A percentile compares a stretch with the other conserved stretches of the same genome.
These are phyloP conservation scores for Cryptococcus sp. DNA, from an alignment of 1,284 basidiomycete species.

Conservation along the genomic window DNA sequence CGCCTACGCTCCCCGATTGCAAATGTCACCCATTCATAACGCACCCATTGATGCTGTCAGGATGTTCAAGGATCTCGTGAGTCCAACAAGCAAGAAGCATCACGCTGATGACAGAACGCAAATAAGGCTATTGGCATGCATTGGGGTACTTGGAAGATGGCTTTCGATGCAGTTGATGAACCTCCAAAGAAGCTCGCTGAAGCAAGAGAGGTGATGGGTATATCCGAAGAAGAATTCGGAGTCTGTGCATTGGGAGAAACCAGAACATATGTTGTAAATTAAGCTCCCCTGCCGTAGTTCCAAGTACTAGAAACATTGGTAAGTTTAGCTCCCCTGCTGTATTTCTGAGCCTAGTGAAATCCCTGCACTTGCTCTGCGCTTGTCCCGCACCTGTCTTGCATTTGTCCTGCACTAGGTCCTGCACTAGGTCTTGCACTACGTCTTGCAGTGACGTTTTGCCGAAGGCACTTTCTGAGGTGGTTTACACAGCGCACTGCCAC, in stretches of 20 bases:
- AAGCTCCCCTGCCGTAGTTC: too few species aligned
- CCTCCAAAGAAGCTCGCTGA: slow-evolving; percentile 56
- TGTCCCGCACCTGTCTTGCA: too few species aligned
- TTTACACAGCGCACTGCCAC: too few species aligned
- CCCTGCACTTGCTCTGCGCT: too few species aligned
- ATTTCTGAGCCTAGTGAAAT: too few species aligned
- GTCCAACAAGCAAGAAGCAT: slow-evolving; percentile 5
- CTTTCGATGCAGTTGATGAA: slow-evolving; percentile 56
- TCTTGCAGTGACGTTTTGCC: too few species aligned
- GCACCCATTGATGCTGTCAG: slow-evolving; percentile 61
- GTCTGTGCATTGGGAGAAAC: slow-evolving; percentile 59
- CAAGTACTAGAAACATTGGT: too few species aligned
- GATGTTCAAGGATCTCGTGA: slow-evolving; percentile 59
- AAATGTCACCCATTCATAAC: slow-evolving; percentile 60
- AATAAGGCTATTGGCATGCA: slow-evolving; percentile 64
- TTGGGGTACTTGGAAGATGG: slow-evolving; percentile 56
- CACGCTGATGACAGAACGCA: slow-evolving; percentile 24
- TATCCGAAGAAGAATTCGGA: slow-evolving; percentile 55
- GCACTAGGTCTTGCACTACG: too few species aligned
- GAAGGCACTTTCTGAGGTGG: too few species aligned
- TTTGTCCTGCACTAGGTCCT: too few species aligned
- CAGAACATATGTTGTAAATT: slow-evolving; percentile 13
- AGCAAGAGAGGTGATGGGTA: slow-evolving; percentile 54
- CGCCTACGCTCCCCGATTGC: slow-evolving; percentile 59
- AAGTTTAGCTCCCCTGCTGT: too few species aligned